Conservation (phyloP, 257 asterid genomes). For the Solanum pinnatisectum region DNA sequence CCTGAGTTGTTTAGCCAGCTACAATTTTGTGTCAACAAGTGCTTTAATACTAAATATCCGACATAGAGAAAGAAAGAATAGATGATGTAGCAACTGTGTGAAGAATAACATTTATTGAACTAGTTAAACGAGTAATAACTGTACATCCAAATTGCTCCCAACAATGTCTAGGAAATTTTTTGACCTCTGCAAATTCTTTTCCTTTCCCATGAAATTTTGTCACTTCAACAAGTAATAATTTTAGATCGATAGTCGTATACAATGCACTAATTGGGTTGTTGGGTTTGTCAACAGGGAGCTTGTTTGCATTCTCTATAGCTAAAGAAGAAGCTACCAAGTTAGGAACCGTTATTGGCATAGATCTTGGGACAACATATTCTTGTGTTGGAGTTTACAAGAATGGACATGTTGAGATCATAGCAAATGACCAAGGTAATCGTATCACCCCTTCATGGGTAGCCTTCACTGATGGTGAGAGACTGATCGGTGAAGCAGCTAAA, state of each 20-base stretch:
- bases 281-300: slow-evolving; percentile 32
- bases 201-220: not conserved
- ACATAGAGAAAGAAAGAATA: not conserved
- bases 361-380: slow-evolving; percentile 69
- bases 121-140: not conserved
- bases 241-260: not conserved
- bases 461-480: slow-evolving; percentile 57
- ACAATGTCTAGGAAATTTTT: not conserved
- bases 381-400: slow-evolving; percentile 80
- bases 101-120: not conserved
- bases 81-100: not conserved
- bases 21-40: not conserved
- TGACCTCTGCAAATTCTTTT: not conserved
- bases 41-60: not conserved
- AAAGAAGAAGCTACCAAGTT: slow-evolving; percentile 49
- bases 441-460: slow-evolving; percentile 80
- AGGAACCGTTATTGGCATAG: slow-evolving; percentile 73
- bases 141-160: not conserved
- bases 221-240: not conserved
- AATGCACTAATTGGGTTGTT: not conserved
- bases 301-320: slow-evolving; percentile 36
- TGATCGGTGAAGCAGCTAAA: slow-evolving; percentile 81
- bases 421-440: slow-evolving; percentile 74
- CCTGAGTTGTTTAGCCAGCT: not conserved
- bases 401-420: slow-evolving; percentile 68